A percentile compares a stretch with the other conserved stretches of the same genome.
Conservation (phyloP, 2,329 filamentous ascomycete species). For the Fusarium subglutinans region DNA sequence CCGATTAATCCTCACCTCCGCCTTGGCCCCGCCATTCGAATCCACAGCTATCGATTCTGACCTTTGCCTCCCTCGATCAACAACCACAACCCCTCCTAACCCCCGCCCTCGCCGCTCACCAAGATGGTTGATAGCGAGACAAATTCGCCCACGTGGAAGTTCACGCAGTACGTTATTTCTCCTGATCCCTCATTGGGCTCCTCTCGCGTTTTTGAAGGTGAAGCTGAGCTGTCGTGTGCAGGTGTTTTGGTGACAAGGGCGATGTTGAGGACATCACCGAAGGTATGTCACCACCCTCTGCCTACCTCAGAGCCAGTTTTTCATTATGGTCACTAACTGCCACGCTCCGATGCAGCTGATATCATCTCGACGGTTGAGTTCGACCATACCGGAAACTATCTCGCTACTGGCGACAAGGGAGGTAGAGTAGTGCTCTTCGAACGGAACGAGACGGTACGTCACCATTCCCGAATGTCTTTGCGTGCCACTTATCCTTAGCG, state of each 20-base stretch:
- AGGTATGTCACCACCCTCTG: constrained; percentile 63
- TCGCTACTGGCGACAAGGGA: constrained; percentile 90
- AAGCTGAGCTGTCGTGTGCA: constrained; percentile 52
- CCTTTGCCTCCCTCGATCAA: constrained; percentile 37
- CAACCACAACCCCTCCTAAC: constrained; percentile 35
- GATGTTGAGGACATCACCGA: constrained; percentile 99
- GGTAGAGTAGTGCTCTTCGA: constrained; percentile 87
- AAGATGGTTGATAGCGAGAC: constrained; percentile 98
- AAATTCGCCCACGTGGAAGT: constrained; percentile 98
- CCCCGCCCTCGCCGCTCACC: constrained; percentile 49
- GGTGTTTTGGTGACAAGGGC: constrained; percentile 99
- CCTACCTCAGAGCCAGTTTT: constrained; percentile 20
- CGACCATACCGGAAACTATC: constrained; percentile 88
- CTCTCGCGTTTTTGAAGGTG: constrained; percentile 4
- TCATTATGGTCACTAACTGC: constrained; percentile 33
- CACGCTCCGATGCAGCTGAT: constrained; percentile 67
- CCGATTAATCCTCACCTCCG: constrained; percentile 30
- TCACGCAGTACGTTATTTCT: constrained; percentile 84
- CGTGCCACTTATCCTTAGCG: neutral
- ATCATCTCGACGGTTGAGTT: constrained; percentile 94
- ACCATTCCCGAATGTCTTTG: neutral
- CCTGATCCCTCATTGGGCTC: neutral
- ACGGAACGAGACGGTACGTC: constrained; percentile 90
- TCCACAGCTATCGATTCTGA: constrained; percentile 30
- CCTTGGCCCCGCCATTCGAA: constrained; percentile 33